Conservation (phyloP, 345 rosid species). For the Hypericum androsaemum region DNA sequence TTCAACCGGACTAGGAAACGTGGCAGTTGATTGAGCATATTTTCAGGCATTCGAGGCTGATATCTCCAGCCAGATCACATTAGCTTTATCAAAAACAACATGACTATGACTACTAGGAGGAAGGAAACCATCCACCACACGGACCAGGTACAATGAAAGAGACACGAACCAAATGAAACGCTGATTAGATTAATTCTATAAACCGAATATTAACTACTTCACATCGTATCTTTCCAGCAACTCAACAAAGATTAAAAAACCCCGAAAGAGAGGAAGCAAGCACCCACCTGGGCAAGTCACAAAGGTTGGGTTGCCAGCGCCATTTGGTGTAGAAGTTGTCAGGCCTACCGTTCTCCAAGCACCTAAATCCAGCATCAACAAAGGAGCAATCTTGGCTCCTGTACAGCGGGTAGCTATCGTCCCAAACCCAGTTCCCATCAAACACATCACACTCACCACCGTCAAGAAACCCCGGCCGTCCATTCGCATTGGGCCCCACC, state of each 20-base stretch:
- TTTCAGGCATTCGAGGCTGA: too few relatives aligned
- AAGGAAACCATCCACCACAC: too few relatives aligned
- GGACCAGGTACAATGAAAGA: too few relatives aligned
- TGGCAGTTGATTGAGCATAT: too few relatives aligned
- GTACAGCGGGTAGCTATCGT: constrained; percentile 49
- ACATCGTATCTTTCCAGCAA: not conserved
- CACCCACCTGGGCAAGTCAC: constrained; percentile 57
- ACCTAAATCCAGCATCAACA: constrained; percentile 49
- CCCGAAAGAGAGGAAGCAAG: not conserved
- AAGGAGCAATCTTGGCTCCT: constrained; percentile 45
- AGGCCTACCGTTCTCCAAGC: constrained; percentile 62
- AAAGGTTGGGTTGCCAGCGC: constrained; percentile 67
- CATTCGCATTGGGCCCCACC: not conserved
- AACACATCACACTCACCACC: constrained; percentile 48
- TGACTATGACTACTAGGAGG: too few relatives aligned
- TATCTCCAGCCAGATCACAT: too few relatives aligned
- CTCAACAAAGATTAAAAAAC: not conserved
- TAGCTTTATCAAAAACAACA: too few relatives aligned
- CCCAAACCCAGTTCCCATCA: constrained; percentile 73
- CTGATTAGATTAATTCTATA: too few relatives aligned
- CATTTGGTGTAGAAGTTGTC: constrained; percentile 62
- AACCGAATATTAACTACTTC: too few relatives aligned
- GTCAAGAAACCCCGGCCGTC: constrained; percentile 34
- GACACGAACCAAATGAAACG: too few relatives aligned
- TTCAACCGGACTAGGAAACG: too few relatives aligned